Evolutionary conservation across 2,329 filamentous ascomycete genomes (phyloP), one percentile per base, ranked within the genome.

Genomic region (Botrytis paeoniae): DNA sequence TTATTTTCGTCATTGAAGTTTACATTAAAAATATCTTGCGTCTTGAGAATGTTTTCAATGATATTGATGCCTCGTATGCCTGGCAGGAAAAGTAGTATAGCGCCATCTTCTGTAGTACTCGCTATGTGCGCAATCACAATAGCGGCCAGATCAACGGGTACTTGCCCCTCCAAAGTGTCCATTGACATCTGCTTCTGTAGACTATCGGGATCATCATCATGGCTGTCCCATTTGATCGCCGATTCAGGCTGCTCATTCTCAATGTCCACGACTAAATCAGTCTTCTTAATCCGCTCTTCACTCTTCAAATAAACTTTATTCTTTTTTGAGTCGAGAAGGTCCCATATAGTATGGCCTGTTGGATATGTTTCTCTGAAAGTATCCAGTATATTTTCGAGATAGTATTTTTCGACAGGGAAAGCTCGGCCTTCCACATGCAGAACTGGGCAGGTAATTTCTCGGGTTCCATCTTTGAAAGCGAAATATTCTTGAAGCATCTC

Each of bases 31-130:
- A 95, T 93, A 3, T 97, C 85, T 0, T 93, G 91, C 77, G 97
- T 89, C 61, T 86, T 87, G 29, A 98, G 84, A 57, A 89, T 85
- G 71, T 87, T 88, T 74, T 95, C 87, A 2, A 92, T 92, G 35
- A 92, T 88, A 76, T 92, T 93, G 78, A 98, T 98, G 82, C 98
- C 95, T 76, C 93, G 89, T 1, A 93, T 93, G 77, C 95, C 96
- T 1, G 96, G 95, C 10, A 99, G 84, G 84, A 99, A 98, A 59
- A 98, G 93, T 29, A 99, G 84, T 69, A 98, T 97, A 0, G 93
- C 95, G 1, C 96, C 96, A 57, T 89, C 87, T 75, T 88, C 88
- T 20, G 97, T 92, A 0, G 93, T 92, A 74, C 93, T 89, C 8
- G 90, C 88, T 54, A 98, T 90, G 59, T 98, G 86, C 70, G 92